Percentiles rank a stretch among this genome's conserved stretches.
Evolutionary conservation across 441 rosid genomes (phyloP).

Genomic region (Gossypium gossypioides): DNA sequence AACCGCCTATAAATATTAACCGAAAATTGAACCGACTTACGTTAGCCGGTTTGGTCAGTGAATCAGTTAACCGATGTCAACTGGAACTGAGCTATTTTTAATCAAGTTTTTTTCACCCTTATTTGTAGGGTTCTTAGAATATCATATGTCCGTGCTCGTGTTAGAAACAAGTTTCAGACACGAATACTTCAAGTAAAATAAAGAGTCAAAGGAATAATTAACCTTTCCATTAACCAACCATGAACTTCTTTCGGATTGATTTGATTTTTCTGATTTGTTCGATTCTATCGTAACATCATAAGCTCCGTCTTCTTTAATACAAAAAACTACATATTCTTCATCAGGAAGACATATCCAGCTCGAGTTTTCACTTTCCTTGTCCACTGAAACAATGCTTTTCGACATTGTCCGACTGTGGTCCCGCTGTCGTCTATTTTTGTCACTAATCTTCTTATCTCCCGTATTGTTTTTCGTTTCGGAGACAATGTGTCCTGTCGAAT

Average conservation of each 20-base stretch:
- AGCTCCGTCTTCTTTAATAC: slow-evolving; percentile 55
- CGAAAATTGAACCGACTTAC: too few species aligned
- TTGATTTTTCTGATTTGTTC: slow-evolving; percentile 24
- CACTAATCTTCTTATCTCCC: slow-evolving; percentile 13
- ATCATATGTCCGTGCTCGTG: neutral
- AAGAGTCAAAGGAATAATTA: neutral
- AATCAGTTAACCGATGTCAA: too few species aligned
- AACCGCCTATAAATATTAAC: too few species aligned
- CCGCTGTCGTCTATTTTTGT: neutral
- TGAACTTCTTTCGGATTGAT: slow-evolving; percentile 10
- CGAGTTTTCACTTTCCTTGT: slow-evolving; percentile 22
- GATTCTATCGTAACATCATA: slow-evolving; percentile 44
- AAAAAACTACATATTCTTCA: slow-evolving; percentile 59
- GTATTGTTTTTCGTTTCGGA: slow-evolving; percentile 16
- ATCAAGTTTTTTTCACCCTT: too few species aligned
- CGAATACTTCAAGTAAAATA: neutral
- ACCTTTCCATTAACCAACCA: slow-evolving; percentile 37
- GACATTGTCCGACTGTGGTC: slow-evolving; percentile 23
- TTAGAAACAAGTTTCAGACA: neutral
- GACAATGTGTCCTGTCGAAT: slow-evolving; percentile 17
- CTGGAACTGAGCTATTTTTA: too few species aligned
- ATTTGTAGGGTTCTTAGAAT: neutral
- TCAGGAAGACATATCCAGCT: slow-evolving; percentile 33
- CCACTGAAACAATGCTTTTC: slow-evolving; percentile 17
- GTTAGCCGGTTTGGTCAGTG: too few species aligned